Percentiles rank a stretch among this genome's conserved stretches.
Conservation (phyloP, 1,284 basidiomycete genomes). For the Pisolithus thermaeus region DNA sequence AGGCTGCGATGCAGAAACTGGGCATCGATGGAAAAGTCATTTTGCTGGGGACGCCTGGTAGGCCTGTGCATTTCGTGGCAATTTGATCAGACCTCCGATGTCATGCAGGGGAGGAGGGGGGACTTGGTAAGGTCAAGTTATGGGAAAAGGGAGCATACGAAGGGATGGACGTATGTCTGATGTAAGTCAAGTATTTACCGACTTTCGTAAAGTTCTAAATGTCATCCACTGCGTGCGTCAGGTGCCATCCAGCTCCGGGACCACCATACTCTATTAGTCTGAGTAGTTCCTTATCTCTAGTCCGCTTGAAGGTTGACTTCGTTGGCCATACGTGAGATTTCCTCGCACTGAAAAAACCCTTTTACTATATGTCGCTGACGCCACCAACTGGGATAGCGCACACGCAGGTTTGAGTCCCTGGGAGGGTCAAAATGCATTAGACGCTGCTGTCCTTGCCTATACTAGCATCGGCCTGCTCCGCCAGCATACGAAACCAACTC, state of each 20-base stretch:
- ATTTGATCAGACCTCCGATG: background rate
- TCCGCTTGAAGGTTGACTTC: constrained; percentile 47
- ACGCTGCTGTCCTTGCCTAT: constrained; percentile 72
- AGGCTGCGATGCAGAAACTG: constrained; percentile 52
- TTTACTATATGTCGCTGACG: background rate
- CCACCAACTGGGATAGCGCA: constrained; percentile 33
- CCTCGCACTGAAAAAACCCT: background rate
- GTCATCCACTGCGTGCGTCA: constrained; percentile 16
- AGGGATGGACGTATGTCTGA: constrained; percentile 61
- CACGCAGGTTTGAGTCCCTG: constrained; percentile 68
- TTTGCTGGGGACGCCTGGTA: constrained; percentile 71
- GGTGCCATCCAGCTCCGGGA: constrained; percentile 62
- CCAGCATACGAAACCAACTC: constrained; percentile 61
- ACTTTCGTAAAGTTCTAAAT: background rate
- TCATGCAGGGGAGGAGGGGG: constrained; percentile 62
- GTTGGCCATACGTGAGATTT: constrained; percentile 49
- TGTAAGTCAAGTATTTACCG: constrained; percentile 32
- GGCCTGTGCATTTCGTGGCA: constrained; percentile 3
- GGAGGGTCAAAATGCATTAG: constrained; percentile 73
- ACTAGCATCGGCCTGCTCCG: constrained; percentile 63
- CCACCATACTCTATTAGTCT: constrained; percentile 48
- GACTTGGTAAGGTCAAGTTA: constrained; percentile 61
- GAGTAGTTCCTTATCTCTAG: constrained; percentile 48
- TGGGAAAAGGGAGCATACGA: constrained; percentile 61
- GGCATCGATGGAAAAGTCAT: constrained; percentile 60